Conservation (phyloP, 83 land plant genomes). For the Thuja plicata region DNA sequence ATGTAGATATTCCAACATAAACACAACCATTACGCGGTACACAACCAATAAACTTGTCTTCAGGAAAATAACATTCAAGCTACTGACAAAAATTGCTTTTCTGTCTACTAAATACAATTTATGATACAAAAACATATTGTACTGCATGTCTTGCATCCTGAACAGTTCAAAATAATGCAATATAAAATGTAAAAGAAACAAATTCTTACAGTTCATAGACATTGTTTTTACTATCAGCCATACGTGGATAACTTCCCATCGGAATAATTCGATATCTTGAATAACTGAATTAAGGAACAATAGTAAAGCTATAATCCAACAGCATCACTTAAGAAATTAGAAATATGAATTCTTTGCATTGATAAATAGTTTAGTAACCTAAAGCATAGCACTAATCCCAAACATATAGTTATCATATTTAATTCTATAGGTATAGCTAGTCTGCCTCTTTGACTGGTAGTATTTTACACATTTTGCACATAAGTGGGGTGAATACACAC, state of each 20-base stretch:
- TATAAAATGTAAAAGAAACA: not conserved
- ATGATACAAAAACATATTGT: not conserved
- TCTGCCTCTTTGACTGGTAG: not conserved
- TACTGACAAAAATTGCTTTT: not conserved
- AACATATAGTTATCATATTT: not conserved
- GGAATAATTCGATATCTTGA: constrained; percentile 89
- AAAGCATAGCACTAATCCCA: not conserved
- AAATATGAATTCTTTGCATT: not conserved
- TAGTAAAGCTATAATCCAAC: not conserved
- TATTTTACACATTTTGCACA: not conserved
- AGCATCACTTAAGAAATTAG: not conserved
- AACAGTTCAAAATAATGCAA: not conserved
- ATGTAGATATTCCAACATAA: not conserved
- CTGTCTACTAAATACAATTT: not conserved
- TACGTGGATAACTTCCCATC: constrained; percentile 95
- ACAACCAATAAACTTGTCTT: not conserved
- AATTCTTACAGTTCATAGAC: constrained; percentile 87
- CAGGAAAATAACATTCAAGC: not conserved
- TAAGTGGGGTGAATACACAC: not conserved
- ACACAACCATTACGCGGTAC: not conserved
- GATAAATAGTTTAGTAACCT: not conserved
- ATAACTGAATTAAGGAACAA: constrained; percentile 10
- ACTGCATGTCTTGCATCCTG: not conserved
- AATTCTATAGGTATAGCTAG: not conserved
- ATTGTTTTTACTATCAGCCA: constrained; percentile 78